Evolutionary conservation across 768 basidiomycete genomes (phyloP).

Genomic region (Melanogaster broomeanus): DNA sequence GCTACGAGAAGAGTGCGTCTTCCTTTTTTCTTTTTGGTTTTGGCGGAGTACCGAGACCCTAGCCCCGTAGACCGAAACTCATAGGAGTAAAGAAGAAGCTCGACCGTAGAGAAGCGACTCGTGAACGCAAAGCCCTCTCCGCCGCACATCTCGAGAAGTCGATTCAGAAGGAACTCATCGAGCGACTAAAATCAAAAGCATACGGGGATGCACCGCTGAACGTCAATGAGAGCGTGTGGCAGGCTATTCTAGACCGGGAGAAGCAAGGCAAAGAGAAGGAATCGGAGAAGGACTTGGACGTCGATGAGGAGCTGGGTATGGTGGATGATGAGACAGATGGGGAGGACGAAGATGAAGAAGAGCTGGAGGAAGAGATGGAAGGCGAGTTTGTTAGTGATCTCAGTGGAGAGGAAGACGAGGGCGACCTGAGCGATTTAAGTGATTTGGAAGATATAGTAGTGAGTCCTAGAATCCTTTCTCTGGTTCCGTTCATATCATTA

Average conservation of each 20-base stretch:
- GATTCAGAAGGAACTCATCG: conserved; percentile 95
- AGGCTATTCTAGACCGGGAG: conserved; percentile 85
- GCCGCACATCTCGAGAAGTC: conserved; percentile 94
- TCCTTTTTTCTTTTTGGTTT: background rate
- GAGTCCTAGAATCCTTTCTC: conserved; percentile 25
- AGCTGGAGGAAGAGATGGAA: conserved; percentile 52
- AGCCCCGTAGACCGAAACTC: conserved; percentile 72
- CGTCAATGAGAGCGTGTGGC: conserved; percentile 97
- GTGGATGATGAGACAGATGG: conserved; percentile 57
- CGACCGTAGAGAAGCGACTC: conserved; percentile 86
- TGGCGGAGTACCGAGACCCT: background rate
- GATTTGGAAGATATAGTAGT: conserved; percentile 71
- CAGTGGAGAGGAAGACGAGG: conserved; percentile 53
- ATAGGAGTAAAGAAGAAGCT: conserved; percentile 97
- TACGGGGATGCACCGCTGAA: conserved; percentile 98
- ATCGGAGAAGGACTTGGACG: conserved; percentile 45
- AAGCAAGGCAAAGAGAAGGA: conserved; percentile 47
- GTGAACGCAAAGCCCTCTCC: conserved; percentile 94
- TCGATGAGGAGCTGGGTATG: conserved; percentile 41
- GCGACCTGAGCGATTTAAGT: conserved; percentile 41
- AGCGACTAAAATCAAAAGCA: conserved; percentile 93
- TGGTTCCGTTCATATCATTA: conserved; percentile 18
- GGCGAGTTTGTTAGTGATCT: conserved; percentile 60
- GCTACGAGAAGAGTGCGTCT: conserved; percentile 77
- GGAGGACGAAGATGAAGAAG: conserved; percentile 49